Evolutionary conservation across 805 yeast species (phyloP).

Genomic region (Pichia nanzhaoensis): DNA sequence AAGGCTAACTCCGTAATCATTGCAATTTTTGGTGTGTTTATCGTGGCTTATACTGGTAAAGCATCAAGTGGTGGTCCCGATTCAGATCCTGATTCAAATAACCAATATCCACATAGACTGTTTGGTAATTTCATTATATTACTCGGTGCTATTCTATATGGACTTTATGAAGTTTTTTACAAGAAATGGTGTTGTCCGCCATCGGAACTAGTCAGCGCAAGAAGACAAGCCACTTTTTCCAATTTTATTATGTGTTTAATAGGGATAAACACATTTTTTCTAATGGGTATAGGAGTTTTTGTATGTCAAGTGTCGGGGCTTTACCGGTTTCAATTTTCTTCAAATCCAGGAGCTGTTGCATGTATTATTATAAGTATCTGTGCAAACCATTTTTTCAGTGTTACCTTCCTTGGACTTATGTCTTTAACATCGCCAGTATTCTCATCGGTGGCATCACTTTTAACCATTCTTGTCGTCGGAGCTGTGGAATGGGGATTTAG

Average conservation of each 20-base stretch:
- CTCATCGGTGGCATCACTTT: conserved; percentile 52
- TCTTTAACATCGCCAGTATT: conserved; percentile 81
- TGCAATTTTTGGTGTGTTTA: conserved; percentile 68
- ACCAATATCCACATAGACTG: conserved; percentile 49
- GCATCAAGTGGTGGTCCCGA: conserved; percentile 11
- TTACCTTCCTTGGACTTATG: conserved; percentile 68
- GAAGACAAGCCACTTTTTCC: conserved; percentile 75
- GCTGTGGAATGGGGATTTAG: conserved; percentile 64
- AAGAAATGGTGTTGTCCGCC: conserved; percentile 75
- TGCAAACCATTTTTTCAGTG: conserved; percentile 62
- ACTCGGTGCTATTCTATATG: conserved; percentile 70
- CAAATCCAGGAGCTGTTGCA: conserved; percentile 34
- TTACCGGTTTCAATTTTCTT: conserved; percentile 52
- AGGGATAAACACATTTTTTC: conserved; percentile 48
- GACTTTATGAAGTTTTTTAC: conserved; percentile 78
- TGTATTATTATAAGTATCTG: conserved; percentile 47
- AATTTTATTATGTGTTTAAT: conserved; percentile 64
- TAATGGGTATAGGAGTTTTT: conserved; percentile 44
- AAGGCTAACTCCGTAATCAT: conserved; percentile 63
- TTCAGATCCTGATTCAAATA: conserved; percentile 8
- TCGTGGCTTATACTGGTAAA: conserved; percentile 65
- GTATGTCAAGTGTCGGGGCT: conserved; percentile 47
- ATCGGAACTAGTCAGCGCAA: conserved; percentile 45
- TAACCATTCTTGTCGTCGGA: conserved; percentile 78
- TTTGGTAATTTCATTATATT: conserved; percentile 67